phyloP scores from a whole-genome alignment of 495 filamentous ascomycete species.

The Xylaria telfairii region DNA sequence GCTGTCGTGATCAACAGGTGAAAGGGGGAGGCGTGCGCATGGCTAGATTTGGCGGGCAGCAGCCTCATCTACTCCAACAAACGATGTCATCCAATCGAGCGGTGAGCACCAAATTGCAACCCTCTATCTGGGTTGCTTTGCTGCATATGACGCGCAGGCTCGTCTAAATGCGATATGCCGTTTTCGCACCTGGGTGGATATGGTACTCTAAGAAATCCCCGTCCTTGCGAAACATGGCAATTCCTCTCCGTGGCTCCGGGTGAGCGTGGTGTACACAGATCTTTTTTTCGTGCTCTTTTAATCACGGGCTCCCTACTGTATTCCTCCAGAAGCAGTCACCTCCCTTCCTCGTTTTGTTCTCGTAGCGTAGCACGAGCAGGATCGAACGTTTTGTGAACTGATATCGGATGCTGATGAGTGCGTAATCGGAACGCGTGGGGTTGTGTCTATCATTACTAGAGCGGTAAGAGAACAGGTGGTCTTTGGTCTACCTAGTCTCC shows the following conservation, averaged over 20 bases:
- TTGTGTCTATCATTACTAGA: slow-evolving; percentile 9
- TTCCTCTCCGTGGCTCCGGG: not conserved
- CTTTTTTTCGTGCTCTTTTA: not conserved
- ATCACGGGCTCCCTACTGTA: not conserved
- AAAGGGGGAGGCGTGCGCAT: not conserved
- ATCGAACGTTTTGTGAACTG: not conserved
- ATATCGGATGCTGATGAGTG: slow-evolving; percentile 3
- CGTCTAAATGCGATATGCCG: slow-evolving; percentile 18
- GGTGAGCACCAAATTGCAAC: slow-evolving; percentile 19
- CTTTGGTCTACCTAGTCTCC: not conserved
- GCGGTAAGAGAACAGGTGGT: not conserved
- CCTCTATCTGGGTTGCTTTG: slow-evolving; percentile 18
- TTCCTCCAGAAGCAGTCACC: not conserved
- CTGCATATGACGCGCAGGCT: slow-evolving; percentile 20
- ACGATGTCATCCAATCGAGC: slow-evolving; percentile 20
- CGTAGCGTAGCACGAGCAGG: not conserved
- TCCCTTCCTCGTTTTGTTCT: not conserved
- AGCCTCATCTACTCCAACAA: slow-evolving; percentile 19
- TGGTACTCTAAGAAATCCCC: not conserved
- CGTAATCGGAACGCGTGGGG: not conserved
- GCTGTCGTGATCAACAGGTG: slow-evolving; percentile 11
- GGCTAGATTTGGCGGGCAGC: slow-evolving; percentile 20
- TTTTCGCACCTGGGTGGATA: slow-evolving; percentile 1
- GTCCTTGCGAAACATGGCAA: not conserved
- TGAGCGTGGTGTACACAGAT: not conserved